Conservation (phyloP, 2,329 filamentous ascomycete species). For the Alternaria incomplexa region DNA sequence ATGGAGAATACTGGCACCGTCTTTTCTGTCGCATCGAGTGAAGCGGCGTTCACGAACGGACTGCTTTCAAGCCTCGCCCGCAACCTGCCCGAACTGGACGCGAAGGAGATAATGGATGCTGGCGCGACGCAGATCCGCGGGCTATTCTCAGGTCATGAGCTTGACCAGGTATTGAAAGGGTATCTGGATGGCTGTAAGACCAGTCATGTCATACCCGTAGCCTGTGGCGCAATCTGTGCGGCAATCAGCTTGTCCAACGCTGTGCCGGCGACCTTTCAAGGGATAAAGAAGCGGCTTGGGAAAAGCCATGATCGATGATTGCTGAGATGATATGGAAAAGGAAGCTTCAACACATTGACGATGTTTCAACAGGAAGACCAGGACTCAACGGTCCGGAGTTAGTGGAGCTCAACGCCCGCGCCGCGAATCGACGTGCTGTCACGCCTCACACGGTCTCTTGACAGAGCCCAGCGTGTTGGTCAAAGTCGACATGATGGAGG, state of each 20-base stretch:
- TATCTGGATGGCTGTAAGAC: slow-evolving; percentile 38
- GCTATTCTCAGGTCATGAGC: slow-evolving; percentile 35
- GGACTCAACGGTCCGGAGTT: not conserved
- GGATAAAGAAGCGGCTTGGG: slow-evolving; percentile 19
- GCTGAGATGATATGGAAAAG: not conserved
- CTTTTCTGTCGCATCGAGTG: slow-evolving; percentile 51
- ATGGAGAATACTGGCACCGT: slow-evolving; percentile 52
- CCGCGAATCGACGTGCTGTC: not conserved
- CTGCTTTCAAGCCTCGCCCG: slow-evolving; percentile 43
- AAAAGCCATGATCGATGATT: slow-evolving; percentile 20
- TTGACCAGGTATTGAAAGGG: slow-evolving; percentile 24
- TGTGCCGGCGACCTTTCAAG: slow-evolving; percentile 20
- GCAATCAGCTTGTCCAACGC: slow-evolving; percentile 26
- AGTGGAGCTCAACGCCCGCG: not conserved
- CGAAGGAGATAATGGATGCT: slow-evolving; percentile 46
- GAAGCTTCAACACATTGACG: not conserved
- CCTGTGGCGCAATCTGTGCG: slow-evolving; percentile 27
- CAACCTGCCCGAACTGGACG: slow-evolving; percentile 45
- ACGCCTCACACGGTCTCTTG: not conserved
- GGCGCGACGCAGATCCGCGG: slow-evolving; percentile 54
- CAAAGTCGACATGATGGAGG: not conserved
- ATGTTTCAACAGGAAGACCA: not conserved
- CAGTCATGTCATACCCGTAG: slow-evolving; percentile 26
- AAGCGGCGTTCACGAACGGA: slow-evolving; percentile 52
- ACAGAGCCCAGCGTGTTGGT: not conserved